Conservation (phyloP, 1,284 basidiomycete genomes). For the Ganoderma leucocontextum region DNA sequence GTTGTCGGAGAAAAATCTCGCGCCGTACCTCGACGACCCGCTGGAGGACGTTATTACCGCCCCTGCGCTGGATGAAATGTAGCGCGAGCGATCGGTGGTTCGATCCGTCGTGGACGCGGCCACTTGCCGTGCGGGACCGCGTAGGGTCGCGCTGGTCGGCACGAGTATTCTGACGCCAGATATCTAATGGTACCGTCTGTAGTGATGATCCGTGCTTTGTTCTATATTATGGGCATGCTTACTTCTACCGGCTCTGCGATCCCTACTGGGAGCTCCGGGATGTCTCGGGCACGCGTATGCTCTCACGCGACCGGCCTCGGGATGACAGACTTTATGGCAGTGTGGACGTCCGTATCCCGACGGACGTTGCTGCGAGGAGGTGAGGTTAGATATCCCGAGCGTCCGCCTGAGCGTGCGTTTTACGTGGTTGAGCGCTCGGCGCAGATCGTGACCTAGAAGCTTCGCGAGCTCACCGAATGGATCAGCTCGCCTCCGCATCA, state of each 20-base stretch:
- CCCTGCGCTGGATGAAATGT: slow-evolving; percentile 32
- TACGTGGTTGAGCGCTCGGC: not conserved
- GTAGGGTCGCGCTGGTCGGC: not conserved
- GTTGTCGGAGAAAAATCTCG: slow-evolving; percentile 29
- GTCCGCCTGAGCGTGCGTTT: not conserved
- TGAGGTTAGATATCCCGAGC: not conserved
- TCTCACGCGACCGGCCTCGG: not conserved
- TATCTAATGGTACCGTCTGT: not conserved
- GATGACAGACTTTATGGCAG: not conserved
- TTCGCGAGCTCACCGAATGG: not conserved
- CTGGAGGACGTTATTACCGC: slow-evolving; percentile 32
- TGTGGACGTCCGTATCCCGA: not conserved
- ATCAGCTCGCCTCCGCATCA: not conserved
- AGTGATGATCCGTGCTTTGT: not conserved
- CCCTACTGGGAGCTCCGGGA: not conserved
- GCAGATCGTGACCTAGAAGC: not conserved
- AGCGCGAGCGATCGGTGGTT: not conserved
- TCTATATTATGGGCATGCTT: not conserved
- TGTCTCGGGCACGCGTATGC: not conserved
- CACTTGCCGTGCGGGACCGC: not conserved
- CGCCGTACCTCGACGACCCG: slow-evolving; percentile 29
- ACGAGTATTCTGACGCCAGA: not conserved
- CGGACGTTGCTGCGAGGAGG: not conserved
- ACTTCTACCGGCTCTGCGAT: not conserved
- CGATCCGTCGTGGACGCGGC: not conserved